Evolutionary conservation across 148 eudicot species (phyloP), one percentile per base, ranked within the genome.

Genomic region (Pharnaceum exiguum): DNA sequence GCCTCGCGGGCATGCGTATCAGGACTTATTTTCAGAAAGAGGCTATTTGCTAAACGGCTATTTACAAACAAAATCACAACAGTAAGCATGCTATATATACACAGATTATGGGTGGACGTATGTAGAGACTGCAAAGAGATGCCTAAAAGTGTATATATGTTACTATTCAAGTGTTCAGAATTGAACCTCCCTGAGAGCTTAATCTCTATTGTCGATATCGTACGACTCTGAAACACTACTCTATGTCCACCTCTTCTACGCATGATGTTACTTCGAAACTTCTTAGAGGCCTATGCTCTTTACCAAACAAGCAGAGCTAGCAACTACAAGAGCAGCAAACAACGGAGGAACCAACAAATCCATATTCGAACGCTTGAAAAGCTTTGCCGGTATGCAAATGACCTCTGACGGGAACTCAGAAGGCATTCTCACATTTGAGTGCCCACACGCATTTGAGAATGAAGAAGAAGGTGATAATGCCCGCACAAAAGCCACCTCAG

Each of bases 291-390:
- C 90, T 10, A 79, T n/a, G 18, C 80, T 78, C 59, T 81, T 55
- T 29, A 89, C 84, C 0, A 77, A 63, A 53, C 65, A 86, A 31
- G 82, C 90, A 11, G 95, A 86, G 59, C 72, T 57, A n/a, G 77
- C 84, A 18, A 89, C 95, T 1, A 89, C 54, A 7, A 77, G 62
- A 0, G 90, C 88, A 5, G 97, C 88, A 45, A 83, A 89, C 18
- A 89, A 40, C 3, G 88, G 90, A 18, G 97, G 88, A 3, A 83
- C 87, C 26, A 89, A 4, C 44, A 77, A 27, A 47, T 89, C 97
- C 55, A 81, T 35, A 59, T 69, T 68, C 1, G 97, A 81, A 51
- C 77, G 57, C 36, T 59, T 55, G 42, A 86, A 83, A 11, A 75
- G 24, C 33, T 71, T 61, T 8, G 66, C 75, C 15, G 90, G 90